phyloP scores from a whole-genome alignment of 1,284 basidiomycete species.

The Boletellus deceptivus region DNA sequence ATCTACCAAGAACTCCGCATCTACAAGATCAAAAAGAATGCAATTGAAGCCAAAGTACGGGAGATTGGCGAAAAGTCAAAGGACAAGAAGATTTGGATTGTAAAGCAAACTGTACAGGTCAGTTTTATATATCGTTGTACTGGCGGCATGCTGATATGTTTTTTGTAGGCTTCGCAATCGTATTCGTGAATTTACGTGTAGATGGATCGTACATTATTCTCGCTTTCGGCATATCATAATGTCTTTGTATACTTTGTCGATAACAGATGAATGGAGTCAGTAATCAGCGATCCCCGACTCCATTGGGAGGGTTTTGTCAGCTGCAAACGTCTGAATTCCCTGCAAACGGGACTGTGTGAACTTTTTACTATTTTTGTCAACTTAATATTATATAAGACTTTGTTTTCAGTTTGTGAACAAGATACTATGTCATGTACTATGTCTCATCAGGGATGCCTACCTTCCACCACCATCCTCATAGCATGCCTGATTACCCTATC shows the following conservation, averaged over 20 bases:
- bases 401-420: no score
- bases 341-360: no score
- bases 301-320: no score
- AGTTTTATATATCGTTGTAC: slow-evolving; percentile 9
- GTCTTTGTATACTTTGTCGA: slow-evolving; percentile 6
- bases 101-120: slow-evolving; percentile 47
- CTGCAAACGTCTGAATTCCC: no score
- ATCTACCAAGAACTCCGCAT: slow-evolving; percentile 65
- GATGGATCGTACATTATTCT: slow-evolving; percentile 4
- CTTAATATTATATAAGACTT: no score
- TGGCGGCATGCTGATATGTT: background rate
- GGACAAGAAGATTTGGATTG: slow-evolving; percentile 66
- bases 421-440: no score
- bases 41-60: slow-evolving; percentile 74
- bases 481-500: no score
- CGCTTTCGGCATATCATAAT: slow-evolving; percentile 8
- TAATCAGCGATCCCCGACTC: background rate
- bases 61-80: slow-evolving; percentile 73
- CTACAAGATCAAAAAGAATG: slow-evolving; percentile 75
- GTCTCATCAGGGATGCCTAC: no score
- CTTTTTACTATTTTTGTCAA: no score
- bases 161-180: slow-evolving; percentile 12
- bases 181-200: slow-evolving; percentile 7
- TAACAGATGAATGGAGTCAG: background rate
- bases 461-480: no score